These are phyloP conservation scores for Sugiyamaella novakii DNA, from an alignment of 1,139 yeast species.

Conservation along the genomic window DNA sequence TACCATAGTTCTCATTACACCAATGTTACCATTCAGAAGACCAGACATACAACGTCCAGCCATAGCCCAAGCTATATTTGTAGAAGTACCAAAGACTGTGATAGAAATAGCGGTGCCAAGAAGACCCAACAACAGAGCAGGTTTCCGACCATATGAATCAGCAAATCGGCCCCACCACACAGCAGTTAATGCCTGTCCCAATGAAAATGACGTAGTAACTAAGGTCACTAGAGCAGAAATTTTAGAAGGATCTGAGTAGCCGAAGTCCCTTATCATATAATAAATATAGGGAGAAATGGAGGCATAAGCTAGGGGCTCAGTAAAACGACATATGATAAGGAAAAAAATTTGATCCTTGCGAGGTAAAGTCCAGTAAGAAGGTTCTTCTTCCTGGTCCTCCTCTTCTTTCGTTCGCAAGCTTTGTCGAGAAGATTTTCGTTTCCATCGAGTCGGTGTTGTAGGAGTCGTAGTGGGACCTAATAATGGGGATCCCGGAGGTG, in stretches of 20 bases:
- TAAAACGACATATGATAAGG: constrained; percentile 45
- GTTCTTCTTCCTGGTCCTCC: constrained; percentile 21
- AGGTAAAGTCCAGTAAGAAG: constrained; percentile 37
- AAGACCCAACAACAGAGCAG: constrained; percentile 53
- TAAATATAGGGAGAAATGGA: constrained; percentile 64
- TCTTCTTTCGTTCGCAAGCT: neutral
- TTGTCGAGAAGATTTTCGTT: constrained; percentile 17
- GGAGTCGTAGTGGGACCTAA: constrained; percentile 14
- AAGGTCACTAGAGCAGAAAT: constrained; percentile 53
- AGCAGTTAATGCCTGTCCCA: constrained; percentile 55
- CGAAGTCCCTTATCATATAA: constrained; percentile 61
- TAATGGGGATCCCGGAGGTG: constrained; percentile 12
- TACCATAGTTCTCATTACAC: constrained; percentile 59
- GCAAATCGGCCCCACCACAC: constrained; percentile 61
- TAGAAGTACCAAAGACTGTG: constrained; percentile 55
- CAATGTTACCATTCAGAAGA: constrained; percentile 59
- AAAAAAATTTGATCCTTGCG: constrained; percentile 35
- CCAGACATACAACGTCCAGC: constrained; percentile 56
- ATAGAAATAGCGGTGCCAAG: constrained; percentile 53
- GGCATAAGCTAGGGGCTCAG: constrained; percentile 64
- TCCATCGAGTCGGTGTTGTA: constrained; percentile 18
- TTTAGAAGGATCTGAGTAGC: constrained; percentile 53
- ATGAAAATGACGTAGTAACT: constrained; percentile 57
- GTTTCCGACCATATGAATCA: constrained; percentile 57
- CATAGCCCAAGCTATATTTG: constrained; percentile 53